Evolutionary conservation across 2,329 filamentous ascomycete species (phyloP).

Genomic region (Cladosporium sp.): DNA sequence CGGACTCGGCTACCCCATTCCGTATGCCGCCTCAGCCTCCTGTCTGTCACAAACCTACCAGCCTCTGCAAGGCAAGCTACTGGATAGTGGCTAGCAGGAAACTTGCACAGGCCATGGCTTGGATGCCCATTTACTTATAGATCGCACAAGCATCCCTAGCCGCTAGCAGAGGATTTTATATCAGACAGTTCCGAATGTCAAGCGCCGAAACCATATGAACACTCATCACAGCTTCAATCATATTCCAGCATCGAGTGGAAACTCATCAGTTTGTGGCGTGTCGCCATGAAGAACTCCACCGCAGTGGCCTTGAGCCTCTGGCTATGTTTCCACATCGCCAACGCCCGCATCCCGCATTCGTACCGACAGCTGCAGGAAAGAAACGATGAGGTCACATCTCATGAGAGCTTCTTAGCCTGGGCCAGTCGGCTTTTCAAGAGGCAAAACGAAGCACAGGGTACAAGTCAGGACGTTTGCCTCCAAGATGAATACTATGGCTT

Average conservation of each 20-base stretch:
- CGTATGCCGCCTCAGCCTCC: conserved; percentile 19
- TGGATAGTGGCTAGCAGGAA: conserved; percentile 16
- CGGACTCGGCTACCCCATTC: conserved; percentile 19
- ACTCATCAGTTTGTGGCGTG: conserved; percentile 19
- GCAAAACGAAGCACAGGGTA: conserved; percentile 5
- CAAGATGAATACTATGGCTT: conserved; percentile 24
- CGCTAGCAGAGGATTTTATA: neutral
- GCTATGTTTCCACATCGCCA: conserved; percentile 18
- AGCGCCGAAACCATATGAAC: conserved; percentile 12
- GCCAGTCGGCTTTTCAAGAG: conserved; percentile 21
- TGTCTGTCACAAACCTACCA: conserved; percentile 11
- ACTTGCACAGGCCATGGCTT: conserved; percentile 10
- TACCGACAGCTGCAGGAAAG: conserved; percentile 16
- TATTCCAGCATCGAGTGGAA: conserved; percentile 12
- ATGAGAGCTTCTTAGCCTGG: conserved; percentile 17
- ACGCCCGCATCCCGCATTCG: conserved; percentile 21
- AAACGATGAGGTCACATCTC: conserved; percentile 10
- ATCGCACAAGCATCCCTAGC: neutral
- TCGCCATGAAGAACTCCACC: conserved; percentile 23
- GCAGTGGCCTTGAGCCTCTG: conserved; percentile 25
- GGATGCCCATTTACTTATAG: conserved; percentile 18
- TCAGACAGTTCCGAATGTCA: conserved; percentile 11
- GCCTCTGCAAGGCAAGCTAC: conserved; percentile 24
- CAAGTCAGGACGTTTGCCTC: conserved; percentile 18
- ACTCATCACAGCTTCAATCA: conserved; percentile 1